Percentiles rank a stretch among this genome's conserved stretches.
Conservation (phyloP, 2,329 filamentous ascomycete species). For the Nannizziopsis arthrosporioides region DNA sequence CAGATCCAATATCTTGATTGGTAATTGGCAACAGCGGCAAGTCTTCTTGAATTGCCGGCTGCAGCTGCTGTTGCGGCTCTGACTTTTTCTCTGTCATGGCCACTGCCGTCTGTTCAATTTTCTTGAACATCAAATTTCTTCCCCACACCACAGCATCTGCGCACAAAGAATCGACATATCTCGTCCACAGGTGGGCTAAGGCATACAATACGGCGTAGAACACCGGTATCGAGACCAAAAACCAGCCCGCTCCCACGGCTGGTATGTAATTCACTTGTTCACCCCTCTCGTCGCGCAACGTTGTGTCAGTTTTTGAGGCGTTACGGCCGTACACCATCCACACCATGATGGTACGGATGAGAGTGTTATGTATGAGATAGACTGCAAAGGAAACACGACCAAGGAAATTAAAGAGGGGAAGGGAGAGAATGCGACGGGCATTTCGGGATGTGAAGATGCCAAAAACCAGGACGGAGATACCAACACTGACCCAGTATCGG, state of each 20-base stretch:
- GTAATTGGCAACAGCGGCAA: neutral
- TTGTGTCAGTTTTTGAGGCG: neutral
- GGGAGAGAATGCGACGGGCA: conserved; percentile 14
- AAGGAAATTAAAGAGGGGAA: conserved; percentile 19
- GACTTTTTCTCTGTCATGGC: neutral
- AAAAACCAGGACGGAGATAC: conserved; percentile 16
- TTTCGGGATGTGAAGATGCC: conserved; percentile 19
- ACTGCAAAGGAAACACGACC: conserved; percentile 21
- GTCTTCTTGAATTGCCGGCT: conserved; percentile 1
- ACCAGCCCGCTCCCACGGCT: neutral
- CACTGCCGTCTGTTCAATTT: neutral
- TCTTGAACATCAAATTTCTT: conserved; percentile 11
- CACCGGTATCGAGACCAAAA: conserved; percentile 11
- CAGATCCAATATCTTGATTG: conserved; percentile 1
- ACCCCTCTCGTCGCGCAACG: conserved; percentile 9
- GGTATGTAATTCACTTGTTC: conserved; percentile 3
- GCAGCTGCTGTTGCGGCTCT: neutral
- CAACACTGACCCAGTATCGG: conserved; percentile 19
- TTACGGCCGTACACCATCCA: conserved; percentile 19
- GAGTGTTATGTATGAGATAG: conserved; percentile 20
- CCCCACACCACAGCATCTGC: conserved; percentile 10
- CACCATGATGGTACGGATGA: conserved; percentile 18
- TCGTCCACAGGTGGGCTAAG: conserved; percentile 13
- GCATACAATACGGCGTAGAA: conserved; percentile 14
- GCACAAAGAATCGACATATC: conserved; percentile 13